phyloP scores from a whole-genome alignment of 2,329 filamentous ascomycete species.

The Cercospora berteroae region DNA sequence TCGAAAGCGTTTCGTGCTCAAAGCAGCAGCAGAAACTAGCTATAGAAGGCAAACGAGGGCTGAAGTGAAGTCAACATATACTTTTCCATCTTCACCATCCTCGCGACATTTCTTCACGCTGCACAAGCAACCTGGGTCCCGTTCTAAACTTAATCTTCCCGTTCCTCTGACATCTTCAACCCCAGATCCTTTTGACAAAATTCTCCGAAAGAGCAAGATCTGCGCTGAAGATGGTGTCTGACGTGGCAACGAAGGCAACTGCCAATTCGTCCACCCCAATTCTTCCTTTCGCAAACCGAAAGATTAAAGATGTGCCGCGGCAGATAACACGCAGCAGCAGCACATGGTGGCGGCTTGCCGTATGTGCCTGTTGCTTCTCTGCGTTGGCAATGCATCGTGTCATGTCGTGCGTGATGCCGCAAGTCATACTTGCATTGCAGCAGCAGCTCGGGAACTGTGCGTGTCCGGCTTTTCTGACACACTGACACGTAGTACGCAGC shows the following conservation, averaged over 20 bases:
- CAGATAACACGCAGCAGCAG: neutral
- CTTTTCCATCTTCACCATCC: neutral
- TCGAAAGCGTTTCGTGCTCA: neutral
- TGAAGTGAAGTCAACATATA: conserved; percentile 1
- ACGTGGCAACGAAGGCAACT: neutral
- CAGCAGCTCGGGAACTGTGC: too few relatives aligned
- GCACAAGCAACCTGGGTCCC: neutral
- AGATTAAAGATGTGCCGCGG: neutral
- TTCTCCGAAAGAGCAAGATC: neutral
- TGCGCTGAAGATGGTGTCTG: neutral
- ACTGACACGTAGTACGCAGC: neutral
- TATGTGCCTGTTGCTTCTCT: neutral
- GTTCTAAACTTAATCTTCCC: neutral
- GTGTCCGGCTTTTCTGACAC: neutral
- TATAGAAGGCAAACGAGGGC: neutral
- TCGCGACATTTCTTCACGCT: neutral
- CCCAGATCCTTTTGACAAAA: neutral
- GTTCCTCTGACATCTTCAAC: neutral
- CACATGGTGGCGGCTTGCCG: neutral
- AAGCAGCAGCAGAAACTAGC: neutral
- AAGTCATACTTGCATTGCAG: conserved; percentile 2
- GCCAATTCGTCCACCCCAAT: neutral
- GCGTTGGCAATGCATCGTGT: neutral
- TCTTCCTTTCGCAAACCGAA: neutral
- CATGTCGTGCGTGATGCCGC: neutral